A percentile compares a stretch with the other conserved stretches of the same genome.
These are phyloP conservation scores for Liriodendron chinense DNA, from an alignment of 164 flowering plant genomes.

Conservation along the genomic window DNA sequence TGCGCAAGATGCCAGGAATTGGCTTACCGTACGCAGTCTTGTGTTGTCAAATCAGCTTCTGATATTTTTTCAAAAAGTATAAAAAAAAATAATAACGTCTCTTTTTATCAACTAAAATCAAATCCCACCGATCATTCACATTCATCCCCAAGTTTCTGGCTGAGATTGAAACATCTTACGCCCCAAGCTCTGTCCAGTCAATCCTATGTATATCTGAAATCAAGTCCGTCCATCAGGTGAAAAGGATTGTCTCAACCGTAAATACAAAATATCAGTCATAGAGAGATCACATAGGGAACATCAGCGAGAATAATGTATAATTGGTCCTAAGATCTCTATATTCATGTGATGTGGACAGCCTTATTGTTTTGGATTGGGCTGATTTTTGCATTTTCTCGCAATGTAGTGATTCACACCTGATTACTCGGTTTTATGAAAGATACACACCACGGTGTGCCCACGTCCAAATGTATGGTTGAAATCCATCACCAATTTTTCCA, in stretches of 20 bases:
- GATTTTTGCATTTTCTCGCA: too few relatives aligned
- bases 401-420: too few relatives aligned
- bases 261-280: background rate
- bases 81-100: background rate
- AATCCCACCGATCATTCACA: background rate
- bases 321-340: background rate
- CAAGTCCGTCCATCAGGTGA: background rate
- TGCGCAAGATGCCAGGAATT: too few relatives aligned
- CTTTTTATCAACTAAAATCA: background rate
- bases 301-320: too few relatives aligned
- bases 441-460: too few relatives aligned
- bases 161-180: background rate
- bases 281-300: background rate
- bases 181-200: background rate
- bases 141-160: background rate
- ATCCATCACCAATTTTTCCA: too few relatives aligned
- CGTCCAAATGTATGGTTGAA: too few relatives aligned
- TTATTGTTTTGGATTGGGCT: too few relatives aligned
- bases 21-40: background rate
- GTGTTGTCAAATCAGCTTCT: background rate
- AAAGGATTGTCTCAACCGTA: background rate
- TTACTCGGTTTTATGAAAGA: too few relatives aligned
- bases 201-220: background rate
- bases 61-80: background rate
- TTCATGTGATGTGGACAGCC: too few relatives aligned